Conservation (phyloP, 2,329 filamentous ascomycete species). For the Talaromyces sp. region DNA sequence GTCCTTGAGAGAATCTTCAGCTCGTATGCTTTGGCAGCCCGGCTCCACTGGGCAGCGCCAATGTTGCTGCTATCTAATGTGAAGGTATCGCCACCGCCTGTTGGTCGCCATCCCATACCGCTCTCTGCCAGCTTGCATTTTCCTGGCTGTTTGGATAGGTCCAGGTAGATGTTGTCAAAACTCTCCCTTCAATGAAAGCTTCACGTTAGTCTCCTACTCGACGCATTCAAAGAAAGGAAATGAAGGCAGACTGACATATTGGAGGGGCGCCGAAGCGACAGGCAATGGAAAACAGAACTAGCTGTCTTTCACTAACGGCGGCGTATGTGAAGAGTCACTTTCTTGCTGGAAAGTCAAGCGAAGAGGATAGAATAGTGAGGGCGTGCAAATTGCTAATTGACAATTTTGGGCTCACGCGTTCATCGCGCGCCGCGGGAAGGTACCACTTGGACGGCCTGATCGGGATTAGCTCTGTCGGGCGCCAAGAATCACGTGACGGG, state of each 20-base stretch:
- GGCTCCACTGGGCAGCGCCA: constrained; percentile 85
- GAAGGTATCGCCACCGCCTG: constrained; percentile 81
- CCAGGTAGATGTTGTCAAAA: constrained; percentile 95
- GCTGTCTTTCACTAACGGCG: too few species aligned
- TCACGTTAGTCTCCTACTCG: not conserved
- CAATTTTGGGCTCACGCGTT: not conserved
- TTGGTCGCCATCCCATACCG: constrained; percentile 92
- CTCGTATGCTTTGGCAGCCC: constrained; percentile 86
- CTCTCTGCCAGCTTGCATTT: constrained; percentile 94
- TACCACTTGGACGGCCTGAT: not conserved
- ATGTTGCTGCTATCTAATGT: constrained; percentile 87
- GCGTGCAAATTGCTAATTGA: not conserved
- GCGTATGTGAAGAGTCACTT: not conserved
- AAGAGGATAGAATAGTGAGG: not conserved
- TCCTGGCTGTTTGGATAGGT: constrained; percentile 85
- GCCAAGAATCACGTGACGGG: not conserved
- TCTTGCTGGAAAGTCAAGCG: not conserved
- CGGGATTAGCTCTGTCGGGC: not conserved
- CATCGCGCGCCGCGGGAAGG: not conserved
- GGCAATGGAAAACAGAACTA: not conserved
- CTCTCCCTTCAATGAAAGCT: constrained; percentile 59
- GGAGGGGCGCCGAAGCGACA: constrained; percentile 20
- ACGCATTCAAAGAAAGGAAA: not conserved
- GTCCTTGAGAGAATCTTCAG: constrained; percentile 84
- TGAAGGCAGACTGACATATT: constrained; percentile 24